Evolutionary conservation across 2,329 filamentous ascomycete species (phyloP).

Genomic region (Colletotrichum paranaense): DNA sequence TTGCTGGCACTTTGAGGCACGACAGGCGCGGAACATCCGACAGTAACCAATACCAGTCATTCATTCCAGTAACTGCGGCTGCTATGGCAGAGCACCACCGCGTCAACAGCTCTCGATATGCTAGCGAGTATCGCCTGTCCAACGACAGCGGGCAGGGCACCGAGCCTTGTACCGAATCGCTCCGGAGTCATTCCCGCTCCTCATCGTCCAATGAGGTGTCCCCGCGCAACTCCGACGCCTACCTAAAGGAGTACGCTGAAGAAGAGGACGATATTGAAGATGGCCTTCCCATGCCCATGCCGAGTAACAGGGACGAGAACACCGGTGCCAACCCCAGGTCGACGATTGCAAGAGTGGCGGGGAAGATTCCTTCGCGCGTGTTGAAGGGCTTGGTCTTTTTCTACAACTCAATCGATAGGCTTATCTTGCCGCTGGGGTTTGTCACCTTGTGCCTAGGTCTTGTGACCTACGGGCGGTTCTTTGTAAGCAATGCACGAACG

Average conservation of each 20-base stretch:
- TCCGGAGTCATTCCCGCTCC: slow-evolving; percentile 74
- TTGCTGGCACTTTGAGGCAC: slow-evolving; percentile 53
- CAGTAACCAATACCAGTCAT: slow-evolving; percentile 64
- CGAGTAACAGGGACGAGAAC: slow-evolving; percentile 52
- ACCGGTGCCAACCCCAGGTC: slow-evolving; percentile 43
- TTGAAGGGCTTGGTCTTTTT: slow-evolving; percentile 68
- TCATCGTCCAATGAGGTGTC: slow-evolving; percentile 62
- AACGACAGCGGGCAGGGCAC: slow-evolving; percentile 82
- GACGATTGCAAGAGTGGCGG: slow-evolving; percentile 64
- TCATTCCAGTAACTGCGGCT: slow-evolving; percentile 71
- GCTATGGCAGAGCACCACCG: slow-evolving; percentile 64
- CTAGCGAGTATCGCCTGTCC: slow-evolving; percentile 65
- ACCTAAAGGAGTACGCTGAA: slow-evolving; percentile 59
- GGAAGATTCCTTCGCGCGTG: slow-evolving; percentile 65
- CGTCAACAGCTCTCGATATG: slow-evolving; percentile 37
- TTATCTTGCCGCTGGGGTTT: slow-evolving; percentile 83
- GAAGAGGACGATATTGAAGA: slow-evolving; percentile 54
- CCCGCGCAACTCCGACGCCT: slow-evolving; percentile 10
- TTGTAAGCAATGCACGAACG: slow-evolving; percentile 67
- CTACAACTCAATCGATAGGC: slow-evolving; percentile 79
- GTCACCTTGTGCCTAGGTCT: slow-evolving; percentile 77
- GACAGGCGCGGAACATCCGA: background rate
- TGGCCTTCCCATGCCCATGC: slow-evolving; percentile 54
- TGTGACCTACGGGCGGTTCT: slow-evolving; percentile 84
- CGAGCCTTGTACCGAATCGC: slow-evolving; percentile 74